Base-by-base conservation (phyloP, 495 filamentous ascomycete species). In the Neurospora africana region DNA sequence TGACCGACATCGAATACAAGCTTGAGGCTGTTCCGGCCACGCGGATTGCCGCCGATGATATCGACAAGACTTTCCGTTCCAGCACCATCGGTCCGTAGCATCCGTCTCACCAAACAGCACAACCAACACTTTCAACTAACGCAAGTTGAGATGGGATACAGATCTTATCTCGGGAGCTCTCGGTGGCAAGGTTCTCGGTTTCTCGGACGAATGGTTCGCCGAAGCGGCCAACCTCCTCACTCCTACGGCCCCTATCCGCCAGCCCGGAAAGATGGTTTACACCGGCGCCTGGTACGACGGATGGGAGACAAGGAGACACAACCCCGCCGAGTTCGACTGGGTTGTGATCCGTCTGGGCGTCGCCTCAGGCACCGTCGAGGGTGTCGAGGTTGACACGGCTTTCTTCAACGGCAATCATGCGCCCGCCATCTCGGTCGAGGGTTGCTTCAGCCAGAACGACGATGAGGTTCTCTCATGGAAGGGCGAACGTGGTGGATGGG, bases 221-320 rank as follows among this genome's bases (percentile, higher is more conserved):
- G 87, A 89, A 41, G 93, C 93, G 13, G 82, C 84, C 41, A 97
- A 96, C 81, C 88, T 97, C 74, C 82, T 93, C 70, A 95, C 87
- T 19, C 91, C 92, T 1, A 88, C 87, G 0, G 83, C 91, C 4
- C 92, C 94, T 5, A 87, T 97, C 76, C 87, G 88, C 73, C 89
- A 91, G 74, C 90, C 90, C 0, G 93, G 92, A 71, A 89, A 93
- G 80, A 96, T 94, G 85, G 89, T 93, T 68, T 89, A 91, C 77
- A 87, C 92, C 11, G 94, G 94, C 73, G 92, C 93, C 30, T 98
- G 94, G 94, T 97, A 94, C 80, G 94, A 98, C 78, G 94, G 94
- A 33, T 97, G 94, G 94, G 94, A 98, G 80, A 97, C 93, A 3
- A 87, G 94, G 19, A 85, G 94, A 68, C 94, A 97, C 83, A 98